phyloP scores from a whole-genome alignment of 2,329 filamentous ascomycete species.

The Arthroderma sp. region DNA sequence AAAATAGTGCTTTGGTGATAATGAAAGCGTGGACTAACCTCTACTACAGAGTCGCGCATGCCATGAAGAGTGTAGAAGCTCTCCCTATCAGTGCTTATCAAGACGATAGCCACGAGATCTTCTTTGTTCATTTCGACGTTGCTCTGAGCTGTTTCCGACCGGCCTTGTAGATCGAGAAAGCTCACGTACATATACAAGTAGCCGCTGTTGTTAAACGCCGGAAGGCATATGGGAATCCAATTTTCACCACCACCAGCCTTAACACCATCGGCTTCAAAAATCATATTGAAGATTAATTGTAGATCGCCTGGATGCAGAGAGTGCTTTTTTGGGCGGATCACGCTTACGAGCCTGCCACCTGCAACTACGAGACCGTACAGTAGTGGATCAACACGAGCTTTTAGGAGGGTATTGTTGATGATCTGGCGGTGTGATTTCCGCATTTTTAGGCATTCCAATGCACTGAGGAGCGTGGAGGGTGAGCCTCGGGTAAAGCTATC shows the following conservation, averaged over 20 bases:
- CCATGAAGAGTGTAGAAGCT: conserved; percentile 80
- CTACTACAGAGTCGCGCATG: conserved; percentile 49
- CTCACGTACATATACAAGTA: conserved; percentile 99
- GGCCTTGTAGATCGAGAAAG: conserved; percentile 56
- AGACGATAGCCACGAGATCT: conserved; percentile 71
- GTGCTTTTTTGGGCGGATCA: conserved; percentile 85
- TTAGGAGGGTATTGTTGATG: conserved; percentile 80
- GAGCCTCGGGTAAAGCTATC: conserved; percentile 93
- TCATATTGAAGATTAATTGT: conserved; percentile 97
- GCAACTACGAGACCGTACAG: conserved; percentile 91
- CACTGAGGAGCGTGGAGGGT: conserved; percentile 72
- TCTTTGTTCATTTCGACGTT: conserved; percentile 33
- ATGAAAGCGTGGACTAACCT: conserved; percentile 26
- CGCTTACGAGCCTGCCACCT: conserved; percentile 82
- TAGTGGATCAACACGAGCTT: conserved; percentile 60
- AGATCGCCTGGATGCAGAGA: conserved; percentile 91
- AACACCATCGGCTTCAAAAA: conserved; percentile 87
- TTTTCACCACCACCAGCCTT: conserved; percentile 90
- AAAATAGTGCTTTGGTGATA: not conserved
- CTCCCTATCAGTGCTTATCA: conserved; percentile 88
- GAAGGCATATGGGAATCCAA: conserved; percentile 92
- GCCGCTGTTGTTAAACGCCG: conserved; percentile 91
- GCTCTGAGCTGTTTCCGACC: conserved; percentile 13
- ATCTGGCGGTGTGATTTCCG: conserved; percentile 72
- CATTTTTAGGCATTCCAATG: conserved; percentile 84